These are phyloP conservation scores for Fusarium sp. DNA, from an alignment of 2,329 filamentous ascomycete genomes.

Conservation along the genomic window DNA sequence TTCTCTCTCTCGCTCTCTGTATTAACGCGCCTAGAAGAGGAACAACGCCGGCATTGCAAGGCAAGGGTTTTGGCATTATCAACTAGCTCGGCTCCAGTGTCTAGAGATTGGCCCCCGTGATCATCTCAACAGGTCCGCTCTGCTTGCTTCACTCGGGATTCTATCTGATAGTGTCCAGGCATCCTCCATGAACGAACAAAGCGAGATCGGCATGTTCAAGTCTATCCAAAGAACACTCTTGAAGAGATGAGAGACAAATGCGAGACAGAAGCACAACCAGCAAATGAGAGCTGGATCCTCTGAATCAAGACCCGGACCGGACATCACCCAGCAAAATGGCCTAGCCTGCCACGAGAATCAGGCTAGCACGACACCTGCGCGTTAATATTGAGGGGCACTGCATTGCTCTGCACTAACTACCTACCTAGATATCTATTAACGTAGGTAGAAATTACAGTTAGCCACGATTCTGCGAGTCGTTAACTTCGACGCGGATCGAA, in stretches of 20 bases:
- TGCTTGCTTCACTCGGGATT: background rate
- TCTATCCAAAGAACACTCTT: background rate
- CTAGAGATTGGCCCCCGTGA: background rate
- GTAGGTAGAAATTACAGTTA: background rate
- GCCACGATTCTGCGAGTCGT: conserved; percentile 15
- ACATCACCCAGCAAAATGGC: conserved; percentile 1
- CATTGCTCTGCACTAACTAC: too few species aligned
- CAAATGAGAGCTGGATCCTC: background rate
- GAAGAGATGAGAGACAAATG: background rate
- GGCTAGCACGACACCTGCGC: conserved; percentile 4
- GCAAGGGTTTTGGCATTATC: background rate
- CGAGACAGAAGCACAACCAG: background rate
- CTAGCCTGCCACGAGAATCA: too few species aligned
- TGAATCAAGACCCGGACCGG: conserved; percentile 11
- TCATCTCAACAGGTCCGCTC: background rate
- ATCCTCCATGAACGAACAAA: background rate
- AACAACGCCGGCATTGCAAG: background rate
- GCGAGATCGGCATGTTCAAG: background rate
- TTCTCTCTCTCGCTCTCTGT: background rate
- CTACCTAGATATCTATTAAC: background rate
- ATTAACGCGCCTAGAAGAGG: background rate
- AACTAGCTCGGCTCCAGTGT: background rate
- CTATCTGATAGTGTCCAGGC: background rate
- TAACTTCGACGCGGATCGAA: conserved; percentile 17
- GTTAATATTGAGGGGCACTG: conserved; percentile 1